These are phyloP conservation scores for Cladophialophora immunda DNA, from an alignment of 2,329 filamentous ascomycete genomes.

Conservation along the genomic window DNA sequence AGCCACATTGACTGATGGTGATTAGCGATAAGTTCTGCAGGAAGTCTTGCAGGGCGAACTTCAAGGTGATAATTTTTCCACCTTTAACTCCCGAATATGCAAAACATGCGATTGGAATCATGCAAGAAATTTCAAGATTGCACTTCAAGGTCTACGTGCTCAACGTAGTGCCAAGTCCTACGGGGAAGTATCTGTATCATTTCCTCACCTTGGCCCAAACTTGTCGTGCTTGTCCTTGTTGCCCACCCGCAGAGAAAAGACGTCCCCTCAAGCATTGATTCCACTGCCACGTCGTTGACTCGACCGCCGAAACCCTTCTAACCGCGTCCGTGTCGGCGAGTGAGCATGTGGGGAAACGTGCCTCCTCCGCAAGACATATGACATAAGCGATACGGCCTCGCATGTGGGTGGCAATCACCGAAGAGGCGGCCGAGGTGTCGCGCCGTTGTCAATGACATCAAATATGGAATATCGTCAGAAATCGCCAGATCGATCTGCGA, in stretches of 20 bases:
- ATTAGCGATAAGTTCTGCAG: neutral
- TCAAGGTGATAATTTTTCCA: neutral
- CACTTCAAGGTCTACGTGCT: neutral
- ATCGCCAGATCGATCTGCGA: slow-evolving; percentile 1
- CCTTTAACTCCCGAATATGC: neutral
- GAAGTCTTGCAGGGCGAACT: neutral
- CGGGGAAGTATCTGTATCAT: neutral
- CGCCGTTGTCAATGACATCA: neutral
- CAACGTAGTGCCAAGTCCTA: neutral
- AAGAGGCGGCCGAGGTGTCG: neutral
- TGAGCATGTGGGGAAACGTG: neutral
- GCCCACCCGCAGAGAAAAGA: neutral
- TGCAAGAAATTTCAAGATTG: slow-evolving; percentile 3
- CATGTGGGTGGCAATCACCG: neutral
- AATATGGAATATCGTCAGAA: neutral
- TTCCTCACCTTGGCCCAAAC: neutral
- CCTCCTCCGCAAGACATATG: neutral
- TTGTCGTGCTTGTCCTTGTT: neutral
- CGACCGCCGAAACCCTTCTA: neutral
- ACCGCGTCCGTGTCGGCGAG: neutral
- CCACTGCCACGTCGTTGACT: neutral
- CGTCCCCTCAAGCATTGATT: neutral
- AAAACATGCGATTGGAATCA: slow-evolving; percentile 3
- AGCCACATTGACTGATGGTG: neutral
- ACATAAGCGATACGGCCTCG: neutral